These are phyloP conservation scores for Umbelopsis sp. DNA, from an alignment of 192 early-diverging fungal genomes.

Conservation along the genomic window DNA sequence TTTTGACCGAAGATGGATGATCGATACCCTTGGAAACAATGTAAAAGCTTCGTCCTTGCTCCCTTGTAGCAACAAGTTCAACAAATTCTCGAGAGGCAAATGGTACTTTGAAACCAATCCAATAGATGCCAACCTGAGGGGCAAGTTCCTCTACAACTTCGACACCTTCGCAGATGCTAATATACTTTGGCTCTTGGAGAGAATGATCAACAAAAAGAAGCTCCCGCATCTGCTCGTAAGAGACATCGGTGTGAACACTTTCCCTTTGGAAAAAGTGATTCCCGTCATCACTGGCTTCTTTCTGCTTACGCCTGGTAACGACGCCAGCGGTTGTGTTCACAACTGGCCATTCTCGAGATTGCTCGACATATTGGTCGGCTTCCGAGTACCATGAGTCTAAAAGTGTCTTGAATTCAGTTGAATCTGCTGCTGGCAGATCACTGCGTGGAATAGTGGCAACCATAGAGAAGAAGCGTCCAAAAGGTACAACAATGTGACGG, in stretches of 20 bases:
- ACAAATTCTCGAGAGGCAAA: slow-evolving; percentile 25
- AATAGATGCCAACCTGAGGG: slow-evolving; percentile 20
- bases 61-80: slow-evolving; percentile 18
- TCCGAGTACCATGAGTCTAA: background rate
- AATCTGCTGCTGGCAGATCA: background rate
- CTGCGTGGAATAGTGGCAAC: background rate
- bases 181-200: slow-evolving; percentile 20
- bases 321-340: background rate
- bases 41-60: slow-evolving; percentile 4
- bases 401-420: background rate
- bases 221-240: background rate
- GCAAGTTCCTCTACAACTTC: background rate
- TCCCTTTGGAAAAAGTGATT: slow-evolving; percentile 9
- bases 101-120: slow-evolving; percentile 27
- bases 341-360: background rate
- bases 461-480: background rate
- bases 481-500: too few species aligned
- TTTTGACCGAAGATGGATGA: slow-evolving; percentile 6
- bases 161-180: slow-evolving; percentile 15
- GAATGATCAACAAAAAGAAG: slow-evolving; percentile 19
- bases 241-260: background rate
- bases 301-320: slow-evolving; percentile 8
- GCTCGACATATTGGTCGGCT: background rate
- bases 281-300: slow-evolving; percentile 3
- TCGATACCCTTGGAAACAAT: slow-evolving; percentile 9